A percentile compares a stretch with the other conserved stretches of the same genome.
Evolutionary conservation across 441 rosid species (phyloP).

Genomic region (Euphorbia celastroides): DNA sequence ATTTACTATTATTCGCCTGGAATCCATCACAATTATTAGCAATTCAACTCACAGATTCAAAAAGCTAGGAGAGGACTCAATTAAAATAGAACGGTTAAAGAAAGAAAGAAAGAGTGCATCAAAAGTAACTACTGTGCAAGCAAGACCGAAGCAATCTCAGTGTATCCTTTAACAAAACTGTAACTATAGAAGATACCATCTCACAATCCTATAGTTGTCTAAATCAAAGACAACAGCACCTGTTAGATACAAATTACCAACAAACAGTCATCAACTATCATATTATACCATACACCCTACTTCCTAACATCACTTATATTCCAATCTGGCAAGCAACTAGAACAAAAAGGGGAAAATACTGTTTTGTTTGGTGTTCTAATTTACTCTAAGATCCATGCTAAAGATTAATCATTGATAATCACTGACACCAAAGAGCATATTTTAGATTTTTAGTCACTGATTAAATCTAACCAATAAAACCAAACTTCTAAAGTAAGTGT

Average conservation of each 20-base stretch:
- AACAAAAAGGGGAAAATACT: neutral
- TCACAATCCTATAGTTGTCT: neutral
- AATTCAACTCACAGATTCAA: neutral
- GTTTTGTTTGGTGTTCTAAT: neutral
- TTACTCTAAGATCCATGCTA: neutral
- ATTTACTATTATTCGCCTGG: neutral
- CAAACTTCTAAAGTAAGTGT: neutral
- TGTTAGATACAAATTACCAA: neutral
- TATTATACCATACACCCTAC: neutral
- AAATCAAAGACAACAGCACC: neutral
- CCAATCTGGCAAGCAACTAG: neutral
- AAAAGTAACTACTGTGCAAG: neutral
- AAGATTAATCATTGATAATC: neutral
- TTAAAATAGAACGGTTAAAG: neutral
- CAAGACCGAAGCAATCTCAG: neutral
- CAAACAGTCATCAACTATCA: slow-evolving; percentile 1
- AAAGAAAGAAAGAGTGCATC: neutral
- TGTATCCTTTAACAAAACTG: neutral
- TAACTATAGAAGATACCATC: neutral
- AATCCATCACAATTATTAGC: neutral
- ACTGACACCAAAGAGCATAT: neutral
- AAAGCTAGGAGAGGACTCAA: neutral
- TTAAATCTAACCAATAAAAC: neutral
- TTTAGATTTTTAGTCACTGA: neutral
- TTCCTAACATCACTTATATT: neutral